Conservation (phyloP, 805 yeast species). For the Ogataea degrootiae region DNA sequence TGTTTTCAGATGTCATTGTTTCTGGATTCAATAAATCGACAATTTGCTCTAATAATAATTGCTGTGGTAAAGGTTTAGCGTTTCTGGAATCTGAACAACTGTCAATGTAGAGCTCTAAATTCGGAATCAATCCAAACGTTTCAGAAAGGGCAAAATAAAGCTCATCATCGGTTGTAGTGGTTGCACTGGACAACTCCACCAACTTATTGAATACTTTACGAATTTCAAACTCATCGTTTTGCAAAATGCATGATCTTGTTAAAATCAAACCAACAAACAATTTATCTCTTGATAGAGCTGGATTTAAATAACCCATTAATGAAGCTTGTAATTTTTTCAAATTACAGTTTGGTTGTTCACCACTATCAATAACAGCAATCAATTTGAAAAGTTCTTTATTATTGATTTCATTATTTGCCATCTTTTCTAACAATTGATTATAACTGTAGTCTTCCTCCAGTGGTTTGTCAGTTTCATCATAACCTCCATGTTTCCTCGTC, state of each 20-base stretch:
- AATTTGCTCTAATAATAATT: slow-evolving; percentile 13
- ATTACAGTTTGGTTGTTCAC: slow-evolving; percentile 1
- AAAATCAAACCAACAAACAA: slow-evolving; percentile 12
- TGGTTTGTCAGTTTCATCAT: neutral
- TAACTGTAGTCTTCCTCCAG: neutral
- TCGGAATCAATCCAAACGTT: slow-evolving; percentile 32
- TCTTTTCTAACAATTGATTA: slow-evolving; percentile 9
- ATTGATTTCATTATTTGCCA: slow-evolving; percentile 8
- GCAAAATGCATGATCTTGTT: slow-evolving; percentile 13
- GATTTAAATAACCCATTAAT: slow-evolving; percentile 7
- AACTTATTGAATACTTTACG: slow-evolving; percentile 12
- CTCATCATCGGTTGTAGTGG: slow-evolving; percentile 12
- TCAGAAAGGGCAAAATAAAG: slow-evolving; percentile 29
- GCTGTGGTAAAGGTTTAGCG: slow-evolving; percentile 20
- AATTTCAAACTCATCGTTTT: slow-evolving; percentile 2
- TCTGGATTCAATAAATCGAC: slow-evolving; percentile 5
- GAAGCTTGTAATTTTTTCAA: slow-evolving; percentile 8
- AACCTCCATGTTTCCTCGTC: neutral
- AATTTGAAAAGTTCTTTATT: slow-evolving; percentile 11
- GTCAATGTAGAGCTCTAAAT: slow-evolving; percentile 38
- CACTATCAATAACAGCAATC: slow-evolving; percentile 6
- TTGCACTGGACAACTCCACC: slow-evolving; percentile 9
- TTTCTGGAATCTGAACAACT: slow-evolving; percentile 6
- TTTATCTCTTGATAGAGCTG: slow-evolving; percentile 4
- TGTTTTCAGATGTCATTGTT: slow-evolving; percentile 17